Evolutionary conservation across 768 basidiomycete species (phyloP).

Genomic region (Serendipita sp.): DNA sequence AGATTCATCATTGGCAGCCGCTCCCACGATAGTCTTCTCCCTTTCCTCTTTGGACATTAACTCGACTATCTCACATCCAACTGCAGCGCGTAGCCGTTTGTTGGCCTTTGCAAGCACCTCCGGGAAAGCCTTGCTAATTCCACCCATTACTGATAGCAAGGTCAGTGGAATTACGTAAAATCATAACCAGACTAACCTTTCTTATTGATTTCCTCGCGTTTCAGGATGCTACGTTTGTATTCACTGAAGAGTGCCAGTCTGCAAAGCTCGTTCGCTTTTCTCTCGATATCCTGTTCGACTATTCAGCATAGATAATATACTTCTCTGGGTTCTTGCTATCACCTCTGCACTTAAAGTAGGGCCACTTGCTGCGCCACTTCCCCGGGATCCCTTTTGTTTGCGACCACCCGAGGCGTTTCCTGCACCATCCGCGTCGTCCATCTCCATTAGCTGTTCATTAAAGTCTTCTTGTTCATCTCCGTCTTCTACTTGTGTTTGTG

Average conservation of each 20-base stretch:
- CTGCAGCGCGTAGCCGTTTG: constrained; percentile 38
- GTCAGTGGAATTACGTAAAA: constrained; percentile 18
- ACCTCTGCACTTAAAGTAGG: background rate
- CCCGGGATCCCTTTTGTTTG: background rate
- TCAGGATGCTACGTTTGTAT: constrained; percentile 46
- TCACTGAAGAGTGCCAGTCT: constrained; percentile 73
- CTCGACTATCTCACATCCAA: constrained; percentile 78
- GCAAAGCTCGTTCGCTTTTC: constrained; percentile 55
- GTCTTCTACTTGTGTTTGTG: background rate
- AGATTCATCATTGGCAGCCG: constrained; percentile 23
- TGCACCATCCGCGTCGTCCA: background rate
- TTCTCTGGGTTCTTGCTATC: too few species aligned
- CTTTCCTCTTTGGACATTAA: constrained; percentile 46
- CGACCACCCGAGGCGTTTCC: background rate
- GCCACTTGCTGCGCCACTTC: background rate
- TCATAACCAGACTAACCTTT: constrained; percentile 34
- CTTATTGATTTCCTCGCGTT: constrained; percentile 75
- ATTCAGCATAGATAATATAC: background rate
- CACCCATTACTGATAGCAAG: constrained; percentile 29
- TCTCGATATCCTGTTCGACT: constrained; percentile 36
- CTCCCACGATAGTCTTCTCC: constrained; percentile 27
- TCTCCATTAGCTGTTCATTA: constrained; percentile 6
- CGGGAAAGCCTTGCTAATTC: constrained; percentile 43
- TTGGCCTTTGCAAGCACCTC: constrained; percentile 50
- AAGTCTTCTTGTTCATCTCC: constrained; percentile 9